Percentiles rank a stretch among this genome's conserved stretches.
Evolutionary conservation across 1,284 basidiomycete species (phyloP).

Genomic region (Ustilago cynodontis): DNA sequence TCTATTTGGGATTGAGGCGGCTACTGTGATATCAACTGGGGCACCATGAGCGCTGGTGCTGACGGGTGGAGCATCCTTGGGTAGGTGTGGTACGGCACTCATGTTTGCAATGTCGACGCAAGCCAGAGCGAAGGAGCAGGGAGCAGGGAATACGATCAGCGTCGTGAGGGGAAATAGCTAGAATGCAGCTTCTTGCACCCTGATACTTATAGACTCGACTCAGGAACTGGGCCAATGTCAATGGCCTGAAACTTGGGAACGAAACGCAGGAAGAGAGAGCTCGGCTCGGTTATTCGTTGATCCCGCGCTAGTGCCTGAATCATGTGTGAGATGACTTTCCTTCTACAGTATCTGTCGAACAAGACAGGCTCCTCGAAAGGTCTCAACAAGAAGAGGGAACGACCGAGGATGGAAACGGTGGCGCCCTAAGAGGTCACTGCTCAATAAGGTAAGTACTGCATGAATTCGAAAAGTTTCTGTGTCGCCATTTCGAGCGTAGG

Average conservation of each 20-base stretch:
- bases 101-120: conserved; percentile 1
- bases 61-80: conserved; percentile 31
- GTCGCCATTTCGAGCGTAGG: conserved; percentile 25
- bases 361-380: not conserved
- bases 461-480: not conserved
- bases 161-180: not conserved
- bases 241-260: not conserved
- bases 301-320: conserved; percentile 11
- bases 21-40: conserved; percentile 12
- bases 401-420: not conserved
- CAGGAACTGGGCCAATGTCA: not conserved
- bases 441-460: not conserved
- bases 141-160: not conserved
- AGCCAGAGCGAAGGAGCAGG: not conserved
- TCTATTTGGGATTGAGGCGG: not conserved
- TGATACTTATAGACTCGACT: not conserved
- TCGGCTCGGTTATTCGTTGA: not conserved
- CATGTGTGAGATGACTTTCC: conserved; percentile 5
- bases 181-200: not conserved
- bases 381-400: not conserved
- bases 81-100: conserved; percentile 28
- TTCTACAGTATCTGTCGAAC: no score
- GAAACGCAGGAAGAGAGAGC: conserved; percentile 7
- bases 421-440: not conserved
- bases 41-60: conserved; percentile 20